Evolutionary conservation across 1,139 yeast genomes (phyloP), one percentile per base, ranked within the genome.

Genomic region (Pichia sp.): DNA sequence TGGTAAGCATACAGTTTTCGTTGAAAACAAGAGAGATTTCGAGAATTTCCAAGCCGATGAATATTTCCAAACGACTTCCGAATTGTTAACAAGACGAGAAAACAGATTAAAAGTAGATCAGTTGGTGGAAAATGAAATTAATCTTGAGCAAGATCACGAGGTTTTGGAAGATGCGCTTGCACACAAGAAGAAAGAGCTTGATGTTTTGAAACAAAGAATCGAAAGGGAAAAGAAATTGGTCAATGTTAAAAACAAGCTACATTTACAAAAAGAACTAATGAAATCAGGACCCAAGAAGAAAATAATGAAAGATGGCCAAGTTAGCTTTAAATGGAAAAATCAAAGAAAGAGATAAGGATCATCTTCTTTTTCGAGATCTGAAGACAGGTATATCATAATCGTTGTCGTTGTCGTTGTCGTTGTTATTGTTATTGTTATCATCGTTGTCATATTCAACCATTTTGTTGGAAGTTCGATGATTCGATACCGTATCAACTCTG

Each of bases 1-100:
- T 26, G 88, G 95, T 3, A 75, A 75, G 38, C 97, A 90, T 60
- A 86, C 92, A 0, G 85, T 90, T 3, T 92, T 87, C 68, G 95
- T 88, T 11, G 94, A 85, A 44, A 63, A 72, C 29, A 70, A 70
- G 29, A 63, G 73, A 33, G 75, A 77, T 42, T 77, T 81, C 59
- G 69, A 73, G 39, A 52, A 62, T 4, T 87, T 88, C 59, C 71
- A 73, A 37, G 79, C 94, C 0, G 87, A 76, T 16, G 67, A 71
- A 50, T 77, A 66, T 62, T 86, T 86, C 65, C 69, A 80, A 46
- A 87, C 96, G 0, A 88, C 82, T 54, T 73, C 71, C 44, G 72
- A 76, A 40, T 64, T 87, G 61, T 60, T 87, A 39, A 60, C 69
- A 37, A 73, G 83, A 56, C 73, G 81, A 52, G 94, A 85, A 59